phyloP scores from a whole-genome alignment of 1,284 basidiomycete species.

The Butyriboletus appendiculatus region DNA sequence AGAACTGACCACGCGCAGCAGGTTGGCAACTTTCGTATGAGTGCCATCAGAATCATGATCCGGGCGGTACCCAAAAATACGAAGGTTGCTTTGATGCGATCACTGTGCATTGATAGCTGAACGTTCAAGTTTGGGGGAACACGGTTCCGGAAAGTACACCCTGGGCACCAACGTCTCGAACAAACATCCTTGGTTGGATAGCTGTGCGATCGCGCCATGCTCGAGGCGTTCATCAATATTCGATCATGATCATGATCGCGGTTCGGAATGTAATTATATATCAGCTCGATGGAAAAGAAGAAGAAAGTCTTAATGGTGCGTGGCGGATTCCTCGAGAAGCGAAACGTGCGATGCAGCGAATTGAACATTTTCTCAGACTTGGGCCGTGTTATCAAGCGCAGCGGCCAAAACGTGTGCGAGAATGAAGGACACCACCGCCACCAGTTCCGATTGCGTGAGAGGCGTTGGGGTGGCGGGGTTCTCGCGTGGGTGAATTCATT shows the following conservation, averaged over 20 bases:
- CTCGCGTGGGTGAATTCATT: no score
- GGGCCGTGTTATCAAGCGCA: not conserved
- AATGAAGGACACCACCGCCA: not conserved
- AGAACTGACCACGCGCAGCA: not conserved
- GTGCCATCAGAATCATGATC: not conserved
- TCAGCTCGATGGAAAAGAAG: not conserved
- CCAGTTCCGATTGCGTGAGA: not conserved
- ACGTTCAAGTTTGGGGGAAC: constrained; percentile 3
- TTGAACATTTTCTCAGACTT: not conserved
- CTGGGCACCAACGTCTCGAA: not conserved
- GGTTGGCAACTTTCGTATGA: no score
- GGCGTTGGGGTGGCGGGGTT: not conserved
- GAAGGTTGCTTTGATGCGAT: not conserved
- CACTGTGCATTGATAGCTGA: not conserved
- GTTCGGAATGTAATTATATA: not conserved
- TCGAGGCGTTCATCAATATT: not conserved
- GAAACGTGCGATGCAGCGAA: not conserved
- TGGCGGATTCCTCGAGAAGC: not conserved
- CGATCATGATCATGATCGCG: no score
- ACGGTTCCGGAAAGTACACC: not conserved
- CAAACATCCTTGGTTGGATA: not conserved
- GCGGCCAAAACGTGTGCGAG: not conserved
- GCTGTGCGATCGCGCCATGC: not conserved
- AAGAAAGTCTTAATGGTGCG: not conserved
- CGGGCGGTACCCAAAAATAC: not conserved